These are phyloP conservation scores for Vicia faba DNA, from an alignment of 306 rosid species.

Conservation along the genomic window DNA sequence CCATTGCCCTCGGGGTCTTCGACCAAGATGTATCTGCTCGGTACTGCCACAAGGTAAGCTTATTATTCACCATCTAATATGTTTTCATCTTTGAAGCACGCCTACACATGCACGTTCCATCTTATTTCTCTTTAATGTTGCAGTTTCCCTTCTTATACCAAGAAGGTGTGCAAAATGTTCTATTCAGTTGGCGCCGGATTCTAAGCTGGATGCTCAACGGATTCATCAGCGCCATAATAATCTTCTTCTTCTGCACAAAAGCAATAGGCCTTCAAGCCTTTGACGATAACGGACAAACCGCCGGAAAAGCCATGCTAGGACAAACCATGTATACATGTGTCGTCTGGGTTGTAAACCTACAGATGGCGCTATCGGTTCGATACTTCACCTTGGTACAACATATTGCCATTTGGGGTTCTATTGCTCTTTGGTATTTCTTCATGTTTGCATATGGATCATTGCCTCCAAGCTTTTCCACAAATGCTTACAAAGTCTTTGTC, in stretches of 20 bases:
- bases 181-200: conserved; percentile 86
- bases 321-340: conserved; percentile 77
- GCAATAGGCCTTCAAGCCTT: conserved; percentile 66
- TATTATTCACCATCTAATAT: neutral
- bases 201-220: conserved; percentile 91
- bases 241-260: conserved; percentile 75
- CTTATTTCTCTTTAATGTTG: conserved; percentile 29
- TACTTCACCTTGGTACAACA: conserved; percentile 90
- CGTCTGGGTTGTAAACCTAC: conserved; percentile 91
- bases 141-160: conserved; percentile 94
- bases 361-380: conserved; percentile 71
- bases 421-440: conserved; percentile 75
- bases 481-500: conserved; percentile 65
- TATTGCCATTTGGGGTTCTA: conserved; percentile 83
- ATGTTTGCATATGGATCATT: conserved; percentile 69
- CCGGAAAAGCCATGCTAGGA: conserved; percentile 74
- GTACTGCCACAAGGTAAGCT: conserved; percentile 70
- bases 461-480: conserved; percentile 59
- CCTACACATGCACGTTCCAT: neutral
- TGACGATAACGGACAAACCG: conserved; percentile 66
- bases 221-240: conserved; percentile 54
- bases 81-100: neutral
- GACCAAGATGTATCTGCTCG: conserved; percentile 94
- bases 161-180: conserved; percentile 86
- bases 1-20: conserved; percentile 77